Conservation (phyloP, 2,329 filamentous ascomycete species). For the Penicillium sp. region DNA sequence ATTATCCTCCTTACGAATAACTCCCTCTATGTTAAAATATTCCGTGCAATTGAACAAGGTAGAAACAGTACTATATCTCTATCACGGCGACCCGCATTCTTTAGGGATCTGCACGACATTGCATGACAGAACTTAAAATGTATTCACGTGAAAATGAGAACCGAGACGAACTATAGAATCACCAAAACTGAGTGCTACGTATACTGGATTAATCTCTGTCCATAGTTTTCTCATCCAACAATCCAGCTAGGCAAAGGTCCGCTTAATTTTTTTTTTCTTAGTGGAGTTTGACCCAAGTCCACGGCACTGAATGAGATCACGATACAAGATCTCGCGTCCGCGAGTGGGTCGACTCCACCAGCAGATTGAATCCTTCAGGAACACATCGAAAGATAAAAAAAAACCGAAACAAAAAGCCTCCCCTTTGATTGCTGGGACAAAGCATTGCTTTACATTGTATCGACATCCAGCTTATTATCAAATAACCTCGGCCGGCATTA, state of each 20-base stretch:
- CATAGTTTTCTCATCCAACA: no score
- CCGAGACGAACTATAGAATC: no score
- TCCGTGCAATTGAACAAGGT: no score
- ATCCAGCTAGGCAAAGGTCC: no score
- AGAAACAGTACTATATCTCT: no score
- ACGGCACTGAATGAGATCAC: not conserved
- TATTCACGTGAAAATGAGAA: not conserved
- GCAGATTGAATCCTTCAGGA: not conserved
- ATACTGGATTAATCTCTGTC: no score
- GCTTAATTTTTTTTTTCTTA: not conserved
- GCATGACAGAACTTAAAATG: not conserved
- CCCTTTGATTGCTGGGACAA: not conserved
- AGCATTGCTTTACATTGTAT: not conserved
- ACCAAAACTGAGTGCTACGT: no score
- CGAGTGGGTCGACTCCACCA: not conserved
- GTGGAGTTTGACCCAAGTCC: not conserved
- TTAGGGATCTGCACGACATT: not conserved
- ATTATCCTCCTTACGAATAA: no score
- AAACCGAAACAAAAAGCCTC: not conserved
- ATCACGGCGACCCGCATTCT: conserved; percentile 1
- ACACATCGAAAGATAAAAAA: not conserved
- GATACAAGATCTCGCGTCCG: not conserved
- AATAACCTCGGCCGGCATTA: not conserved
- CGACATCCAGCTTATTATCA: not conserved
- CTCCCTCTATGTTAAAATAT: no score